Conservation (phyloP, 2,329 filamentous ascomycete species). For the Botrytis galanthina region DNA sequence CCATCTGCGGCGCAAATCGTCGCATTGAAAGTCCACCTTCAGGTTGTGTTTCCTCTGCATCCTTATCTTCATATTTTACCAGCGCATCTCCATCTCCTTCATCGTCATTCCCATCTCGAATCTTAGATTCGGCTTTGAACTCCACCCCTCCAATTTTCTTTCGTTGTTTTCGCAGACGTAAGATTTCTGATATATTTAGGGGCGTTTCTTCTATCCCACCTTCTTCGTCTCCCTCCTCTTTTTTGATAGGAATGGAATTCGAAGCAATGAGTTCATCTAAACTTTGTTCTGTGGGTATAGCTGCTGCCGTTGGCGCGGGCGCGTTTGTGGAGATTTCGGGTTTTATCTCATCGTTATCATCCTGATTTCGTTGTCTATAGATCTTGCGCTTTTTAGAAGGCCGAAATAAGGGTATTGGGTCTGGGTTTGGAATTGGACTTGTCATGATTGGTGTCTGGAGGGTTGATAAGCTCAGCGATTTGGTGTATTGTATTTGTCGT, state of each 20-base stretch:
- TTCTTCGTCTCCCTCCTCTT: slow-evolving; percentile 33
- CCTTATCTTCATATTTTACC: slow-evolving; percentile 25
- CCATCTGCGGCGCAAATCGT: slow-evolving; percentile 72
- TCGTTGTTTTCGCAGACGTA: slow-evolving; percentile 52
- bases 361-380: slow-evolving; percentile 51
- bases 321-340: slow-evolving; percentile 15
- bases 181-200: slow-evolving; percentile 48
- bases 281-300: slow-evolving; percentile 26
- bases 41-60: slow-evolving; percentile 12
- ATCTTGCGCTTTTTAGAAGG: slow-evolving; percentile 58
- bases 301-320: slow-evolving; percentile 21
- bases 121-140: slow-evolving; percentile 43
- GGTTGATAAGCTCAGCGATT: not conserved
- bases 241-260: slow-evolving; percentile 20
- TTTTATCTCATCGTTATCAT: slow-evolving; percentile 33
- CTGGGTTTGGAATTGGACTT: slow-evolving; percentile 12
- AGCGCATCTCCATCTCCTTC: slow-evolving; percentile 19
- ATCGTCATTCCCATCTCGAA: slow-evolving; percentile 30
- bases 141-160: slow-evolving; percentile 54
- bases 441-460: slow-evolving; percentile 14
- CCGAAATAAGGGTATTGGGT: slow-evolving; percentile 45
- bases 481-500: not conserved
- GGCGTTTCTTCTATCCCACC: slow-evolving; percentile 35
- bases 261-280: slow-evolving; percentile 36
- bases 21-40: slow-evolving; percentile 34